phyloP scores from a whole-genome alignment of 78 protist genomes.

The Dictyostelium discoideum region dicty_2.7 NC_007088.5:6375501-6376000 shows the following conservation, averaged over 20 bases:
- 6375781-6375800: not conserved
- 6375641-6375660: constrained; percentile 66
- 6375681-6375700: constrained; percentile 83
- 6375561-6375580: constrained; percentile 23
- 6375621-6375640: constrained; percentile 83
- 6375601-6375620: constrained; percentile 49
- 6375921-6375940: not conserved
- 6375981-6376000: not conserved
- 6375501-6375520: constrained; percentile 87
- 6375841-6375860: not conserved
- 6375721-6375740: constrained; percentile 81
- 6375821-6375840: not conserved
- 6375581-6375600: constrained; percentile 30
- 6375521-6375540: constrained; percentile 84
- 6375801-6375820: not conserved
- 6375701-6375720: constrained; percentile 90
- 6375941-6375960: not conserved
- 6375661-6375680: constrained; percentile 71
- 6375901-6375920: not conserved
- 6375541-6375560: constrained; percentile 87
- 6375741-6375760: constrained; percentile 89
- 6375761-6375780: constrained; percentile 91
- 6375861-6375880: not conserved
- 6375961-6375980: not conserved
- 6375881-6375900: not conserved